These are phyloP conservation scores for Rhynchosporium secalis DNA, from an alignment of 2,329 filamentous ascomycete species.

Conservation along the genomic window DNA sequence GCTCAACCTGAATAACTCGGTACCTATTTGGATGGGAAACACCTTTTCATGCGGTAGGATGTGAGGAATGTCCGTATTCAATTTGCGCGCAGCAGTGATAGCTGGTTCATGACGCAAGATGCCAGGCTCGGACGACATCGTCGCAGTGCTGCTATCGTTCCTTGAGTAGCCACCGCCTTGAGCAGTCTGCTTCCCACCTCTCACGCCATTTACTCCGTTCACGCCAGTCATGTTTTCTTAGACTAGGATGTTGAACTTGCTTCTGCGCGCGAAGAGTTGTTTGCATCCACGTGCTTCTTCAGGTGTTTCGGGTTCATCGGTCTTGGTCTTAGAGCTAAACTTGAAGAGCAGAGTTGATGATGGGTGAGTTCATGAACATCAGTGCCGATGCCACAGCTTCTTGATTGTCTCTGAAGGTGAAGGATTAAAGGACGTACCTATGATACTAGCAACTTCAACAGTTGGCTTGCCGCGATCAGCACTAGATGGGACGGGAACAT, in stretches of 20 bases:
- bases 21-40: slow-evolving; percentile 70
- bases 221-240: neutral
- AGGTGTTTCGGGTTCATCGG: neutral
- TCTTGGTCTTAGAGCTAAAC: slow-evolving; percentile 2
- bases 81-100: slow-evolving; percentile 19
- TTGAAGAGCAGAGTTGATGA: neutral
- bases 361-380: neutral
- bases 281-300: slow-evolving; percentile 1
- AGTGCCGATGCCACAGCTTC: neutral
- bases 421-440: neutral
- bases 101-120: slow-evolving; percentile 28
- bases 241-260: neutral
- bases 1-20: slow-evolving; percentile 66
- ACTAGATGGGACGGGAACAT: slow-evolving; percentile 5
- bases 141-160: slow-evolving; percentile 4
- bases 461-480: neutral
- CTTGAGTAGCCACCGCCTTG: neutral
- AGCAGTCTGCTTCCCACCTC: neutral
- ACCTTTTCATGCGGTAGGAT: slow-evolving; percentile 46
- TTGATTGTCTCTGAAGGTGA: neutral
- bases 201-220: neutral
- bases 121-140: slow-evolving; percentile 24
- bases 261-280: neutral
- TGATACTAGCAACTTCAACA: neutral
- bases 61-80: slow-evolving; percentile 40